phyloP scores from a whole-genome alignment of 2,329 filamentous ascomycete genomes.

The Fusarium ramigenum region DNA sequence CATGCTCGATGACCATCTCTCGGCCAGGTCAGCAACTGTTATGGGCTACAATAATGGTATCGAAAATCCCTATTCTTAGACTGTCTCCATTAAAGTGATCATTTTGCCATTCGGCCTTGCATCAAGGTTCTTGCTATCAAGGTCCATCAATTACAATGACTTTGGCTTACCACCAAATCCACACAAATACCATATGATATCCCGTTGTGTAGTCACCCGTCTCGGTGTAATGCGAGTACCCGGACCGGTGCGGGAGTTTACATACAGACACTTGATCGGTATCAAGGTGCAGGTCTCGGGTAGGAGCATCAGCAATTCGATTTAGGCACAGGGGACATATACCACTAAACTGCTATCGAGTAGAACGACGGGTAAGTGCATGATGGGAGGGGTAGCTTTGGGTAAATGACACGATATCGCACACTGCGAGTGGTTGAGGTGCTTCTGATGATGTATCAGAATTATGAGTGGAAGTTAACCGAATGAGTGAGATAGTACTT shows the following conservation, averaged over 20 bases:
- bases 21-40: neutral
- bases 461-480: conserved; percentile 1
- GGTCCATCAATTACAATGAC: neutral
- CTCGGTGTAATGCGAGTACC: conserved; percentile 17
- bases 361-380: conserved; percentile 15
- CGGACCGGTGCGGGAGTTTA: conserved; percentile 6
- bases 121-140: conserved; percentile 4
- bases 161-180: neutral
- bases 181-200: conserved; percentile 7
- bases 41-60: neutral
- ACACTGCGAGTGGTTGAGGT: neutral
- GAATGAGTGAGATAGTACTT: neutral
- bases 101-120: neutral
- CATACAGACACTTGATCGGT: conserved; percentile 19
- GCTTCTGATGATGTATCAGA: conserved; percentile 21
- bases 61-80: too few species aligned
- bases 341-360: neutral
- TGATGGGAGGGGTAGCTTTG: neutral
- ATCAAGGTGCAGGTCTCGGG: conserved; percentile 27
- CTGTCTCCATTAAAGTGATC: neutral
- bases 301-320: conserved; percentile 6
- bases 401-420: neutral
- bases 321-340: conserved; percentile 2
- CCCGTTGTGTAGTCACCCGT: conserved; percentile 2
- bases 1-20: neutral